Base-by-base conservation (phyloP, 768 basidiomycete species). In the Leccinum subtestaceum region DNA sequence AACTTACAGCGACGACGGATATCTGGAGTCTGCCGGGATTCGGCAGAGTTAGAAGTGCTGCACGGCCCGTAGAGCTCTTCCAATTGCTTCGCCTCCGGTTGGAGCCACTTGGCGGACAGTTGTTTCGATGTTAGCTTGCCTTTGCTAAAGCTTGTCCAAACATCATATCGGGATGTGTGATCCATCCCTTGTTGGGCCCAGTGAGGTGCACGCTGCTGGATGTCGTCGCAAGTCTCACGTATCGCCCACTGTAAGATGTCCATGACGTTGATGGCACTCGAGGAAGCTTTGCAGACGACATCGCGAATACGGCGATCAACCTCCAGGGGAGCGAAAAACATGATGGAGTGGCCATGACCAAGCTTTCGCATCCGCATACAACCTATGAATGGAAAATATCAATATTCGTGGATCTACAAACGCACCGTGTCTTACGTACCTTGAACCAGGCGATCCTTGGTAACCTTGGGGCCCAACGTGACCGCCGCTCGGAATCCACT, bases 361-460 rank as follows among this genome's bases (percentile, higher is more conserved):
- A 83, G 72, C 62, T 76, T 73, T 3, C 82, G 74, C 81, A 83
- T 81, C 12, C 81, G 72, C 81, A 83, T 83, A 55, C 81, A 83
- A 3, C 80, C 81, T 82, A 21, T 23, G 3, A n/a, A 6, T 4
- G 17, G 15, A 15, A 43, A 43, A n/a, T 2, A n/a, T 8, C 9
- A 43, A 32, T n/a, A 50, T 38, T 45, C 15, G 0, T 17, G 36
- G 5, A 17, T 9, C 15, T 8, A 15, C 0, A 6, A 5, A 13
- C 8, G 4, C 3, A 2, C 5, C 23, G 4, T 9, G 2, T 6
- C 5, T 11, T 51, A 70, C 81, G 27, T 53, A 75, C 76, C 76
- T 63, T 77, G 76, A 2, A 65, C 46, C 6, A 77, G 48, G 23
- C 73, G 70, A 48, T 77, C 76, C 49, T 77, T 77, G 0, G 73